These are phyloP conservation scores for Salix caprea DNA, from an alignment of 345 rosid genomes.

Conservation along the genomic window DNA sequence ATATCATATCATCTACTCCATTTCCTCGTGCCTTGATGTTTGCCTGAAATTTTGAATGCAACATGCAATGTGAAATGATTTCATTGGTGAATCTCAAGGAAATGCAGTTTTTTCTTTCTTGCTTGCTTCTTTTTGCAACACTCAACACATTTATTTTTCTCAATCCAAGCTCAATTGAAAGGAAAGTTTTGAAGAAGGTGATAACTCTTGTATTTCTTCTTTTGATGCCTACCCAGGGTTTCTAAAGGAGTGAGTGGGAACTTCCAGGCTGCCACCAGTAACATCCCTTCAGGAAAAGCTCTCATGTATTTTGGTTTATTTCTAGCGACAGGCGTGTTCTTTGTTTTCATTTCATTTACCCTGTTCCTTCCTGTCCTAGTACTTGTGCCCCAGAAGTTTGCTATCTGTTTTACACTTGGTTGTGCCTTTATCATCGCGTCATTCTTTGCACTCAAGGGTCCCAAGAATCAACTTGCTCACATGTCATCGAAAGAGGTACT, in stretches of 20 bases:
- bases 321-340: slow-evolving; percentile 77
- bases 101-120: background rate
- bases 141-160: background rate
- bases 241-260: slow-evolving; percentile 87
- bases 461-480: slow-evolving; percentile 67
- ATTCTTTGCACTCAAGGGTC: slow-evolving; percentile 88
- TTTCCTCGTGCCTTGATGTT: background rate
- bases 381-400: slow-evolving; percentile 91
- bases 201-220: background rate
- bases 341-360: slow-evolving; percentile 74
- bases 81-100: background rate
- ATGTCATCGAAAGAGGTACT: slow-evolving; percentile 85
- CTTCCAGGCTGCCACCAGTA: slow-evolving; percentile 81
- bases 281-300: slow-evolving; percentile 85
- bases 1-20: background rate
- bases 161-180: background rate
- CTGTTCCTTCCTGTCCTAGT: slow-evolving; percentile 94
- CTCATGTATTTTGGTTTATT: slow-evolving; percentile 80
- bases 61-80: background rate
- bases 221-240: slow-evolving; percentile 42
- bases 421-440: slow-evolving; percentile 80
- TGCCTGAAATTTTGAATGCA: background rate
- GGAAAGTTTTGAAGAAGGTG: background rate
- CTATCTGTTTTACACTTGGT: slow-evolving; percentile 87
- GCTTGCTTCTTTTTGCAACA: background rate